Conservation (phyloP, 2,329 filamentous ascomycete species). For the Allantophomopsis cytisporea region DNA sequence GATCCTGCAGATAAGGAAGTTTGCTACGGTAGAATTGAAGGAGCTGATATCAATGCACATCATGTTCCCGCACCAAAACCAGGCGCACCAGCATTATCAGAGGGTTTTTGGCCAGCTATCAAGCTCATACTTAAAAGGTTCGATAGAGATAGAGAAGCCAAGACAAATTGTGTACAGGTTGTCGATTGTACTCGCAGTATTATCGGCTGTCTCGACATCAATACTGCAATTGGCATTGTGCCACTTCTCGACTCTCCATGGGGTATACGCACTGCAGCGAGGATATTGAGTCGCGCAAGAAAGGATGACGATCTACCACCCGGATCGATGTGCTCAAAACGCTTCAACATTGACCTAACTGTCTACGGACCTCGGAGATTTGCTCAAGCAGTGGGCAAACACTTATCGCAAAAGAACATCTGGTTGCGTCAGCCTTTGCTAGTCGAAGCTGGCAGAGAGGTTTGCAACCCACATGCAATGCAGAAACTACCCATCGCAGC, state of each 20-base stretch:
- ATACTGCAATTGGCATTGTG: slow-evolving; percentile 52
- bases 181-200: slow-evolving; percentile 56
- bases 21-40: slow-evolving; percentile 68
- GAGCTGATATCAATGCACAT: slow-evolving; percentile 50
- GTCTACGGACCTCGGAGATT: slow-evolving; percentile 65
- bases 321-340: slow-evolving; percentile 46
- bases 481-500: slow-evolving; percentile 13
- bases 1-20: slow-evolving; percentile 57
- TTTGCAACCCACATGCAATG: slow-evolving; percentile 60
- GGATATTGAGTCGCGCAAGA: slow-evolving; percentile 54
- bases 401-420: slow-evolving; percentile 51
- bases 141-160: slow-evolving; percentile 28
- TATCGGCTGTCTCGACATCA: slow-evolving; percentile 64
- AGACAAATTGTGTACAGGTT: slow-evolving; percentile 51
- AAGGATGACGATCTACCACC: slow-evolving; percentile 42
- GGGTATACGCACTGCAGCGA: slow-evolving; percentile 57
- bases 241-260: slow-evolving; percentile 58
- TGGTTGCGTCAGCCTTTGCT: slow-evolving; percentile 53
- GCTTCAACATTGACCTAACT: slow-evolving; percentile 56
- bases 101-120: slow-evolving; percentile 56
- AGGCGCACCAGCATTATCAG: slow-evolving; percentile 39
- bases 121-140: slow-evolving; percentile 56
- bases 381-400: slow-evolving; percentile 50
- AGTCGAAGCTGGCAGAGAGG: slow-evolving; percentile 52
- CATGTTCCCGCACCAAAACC: slow-evolving; percentile 57